Percentiles rank a stretch among this genome's conserved stretches.
Evolutionary conservation across 345 rosid species (phyloP).

Genomic region (Hibiscus trionum): DNA sequence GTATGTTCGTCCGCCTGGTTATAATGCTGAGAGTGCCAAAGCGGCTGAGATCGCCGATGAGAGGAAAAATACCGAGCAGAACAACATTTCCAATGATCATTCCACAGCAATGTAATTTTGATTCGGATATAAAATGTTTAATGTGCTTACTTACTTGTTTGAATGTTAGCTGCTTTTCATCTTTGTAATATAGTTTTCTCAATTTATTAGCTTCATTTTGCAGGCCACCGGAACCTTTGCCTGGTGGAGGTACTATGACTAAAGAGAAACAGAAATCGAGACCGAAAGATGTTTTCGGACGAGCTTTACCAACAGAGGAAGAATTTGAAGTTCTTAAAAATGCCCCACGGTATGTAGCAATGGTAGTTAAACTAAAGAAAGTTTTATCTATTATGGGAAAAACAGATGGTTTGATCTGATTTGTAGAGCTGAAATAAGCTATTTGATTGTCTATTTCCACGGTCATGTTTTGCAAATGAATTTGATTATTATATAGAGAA

Average conservation of each 20-base stretch:
- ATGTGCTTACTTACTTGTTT: neutral
- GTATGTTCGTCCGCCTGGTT: constrained; percentile 97
- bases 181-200: neutral
- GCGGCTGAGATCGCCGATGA: constrained; percentile 80
- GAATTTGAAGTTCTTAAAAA: constrained; percentile 76
- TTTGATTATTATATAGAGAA: neutral
- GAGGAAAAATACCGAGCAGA: constrained; percentile 27
- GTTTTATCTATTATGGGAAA: neutral
- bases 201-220: constrained; percentile 11
- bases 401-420: neutral
- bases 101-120: constrained; percentile 31
- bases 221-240: constrained; percentile 30
- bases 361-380: neutral
- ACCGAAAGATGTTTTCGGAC: constrained; percentile 96
- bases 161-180: neutral
- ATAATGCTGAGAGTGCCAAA: constrained; percentile 90
- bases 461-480: neutral
- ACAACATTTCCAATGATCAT: constrained; percentile 23
- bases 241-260: constrained; percentile 19
- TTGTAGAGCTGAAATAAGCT: neutral
- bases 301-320: constrained; percentile 89
- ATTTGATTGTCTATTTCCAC: neutral
- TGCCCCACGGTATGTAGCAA: constrained; percentile 65
- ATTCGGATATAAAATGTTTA: neutral
- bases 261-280: constrained; percentile 70